These are phyloP conservation scores for Nakataea oryzae DNA, from an alignment of 2,329 filamentous ascomycete genomes.

Conservation along the genomic window DNA sequence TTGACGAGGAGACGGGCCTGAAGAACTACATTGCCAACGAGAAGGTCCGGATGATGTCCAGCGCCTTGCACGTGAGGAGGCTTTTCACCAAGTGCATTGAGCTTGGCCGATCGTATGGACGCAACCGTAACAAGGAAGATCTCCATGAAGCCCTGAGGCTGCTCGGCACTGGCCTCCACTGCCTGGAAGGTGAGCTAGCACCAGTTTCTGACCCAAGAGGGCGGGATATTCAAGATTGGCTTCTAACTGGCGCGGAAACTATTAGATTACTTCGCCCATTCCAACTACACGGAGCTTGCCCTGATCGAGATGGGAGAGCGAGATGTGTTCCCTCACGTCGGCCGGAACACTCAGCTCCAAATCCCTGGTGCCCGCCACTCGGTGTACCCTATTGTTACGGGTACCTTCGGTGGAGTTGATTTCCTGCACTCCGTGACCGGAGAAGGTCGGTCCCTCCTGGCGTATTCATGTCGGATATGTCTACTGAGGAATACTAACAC, in stretches of 20 bases:
- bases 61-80: slow-evolving; percentile 63
- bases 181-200: slow-evolving; percentile 54
- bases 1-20: slow-evolving; percentile 67
- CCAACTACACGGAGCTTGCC: slow-evolving; percentile 83
- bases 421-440: slow-evolving; percentile 81
- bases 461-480: background rate
- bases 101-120: slow-evolving; percentile 64
- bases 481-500: background rate
- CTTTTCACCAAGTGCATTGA: slow-evolving; percentile 67
- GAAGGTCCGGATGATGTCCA: slow-evolving; percentile 66
- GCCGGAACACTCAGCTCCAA: slow-evolving; percentile 58
- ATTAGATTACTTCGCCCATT: slow-evolving; percentile 79
- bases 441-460: slow-evolving; percentile 33
- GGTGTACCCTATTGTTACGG: slow-evolving; percentile 78
- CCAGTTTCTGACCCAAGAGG: background rate
- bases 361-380: slow-evolving; percentile 53
- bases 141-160: slow-evolving; percentile 79
- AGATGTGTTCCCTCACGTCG: slow-evolving; percentile 80
- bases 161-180: slow-evolving; percentile 81
- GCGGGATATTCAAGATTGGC: background rate
- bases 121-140: slow-evolving; percentile 59
- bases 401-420: slow-evolving; percentile 90
- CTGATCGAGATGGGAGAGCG: slow-evolving; percentile 77
- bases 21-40: slow-evolving; percentile 97
- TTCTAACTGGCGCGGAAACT: background rate